Evolutionary conservation across 371 early-diverging fungal species (phyloP).

Genomic region (Apophysomyces ossiformis): DNA sequence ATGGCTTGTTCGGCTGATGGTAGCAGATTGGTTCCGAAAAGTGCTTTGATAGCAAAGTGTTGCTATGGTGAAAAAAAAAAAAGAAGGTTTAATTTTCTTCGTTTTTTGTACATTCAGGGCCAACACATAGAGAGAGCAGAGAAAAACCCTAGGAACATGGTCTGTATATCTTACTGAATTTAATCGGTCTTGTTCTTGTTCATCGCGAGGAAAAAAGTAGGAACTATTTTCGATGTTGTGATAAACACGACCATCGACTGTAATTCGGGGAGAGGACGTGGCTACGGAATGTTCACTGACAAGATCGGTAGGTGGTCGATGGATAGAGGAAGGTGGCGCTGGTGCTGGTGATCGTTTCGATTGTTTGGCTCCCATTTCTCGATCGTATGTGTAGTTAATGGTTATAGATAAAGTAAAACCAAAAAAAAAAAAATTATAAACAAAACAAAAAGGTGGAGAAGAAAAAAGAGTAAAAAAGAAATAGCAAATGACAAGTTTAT

Average conservation of each 20-base stretch:
- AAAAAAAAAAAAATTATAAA: background rate
- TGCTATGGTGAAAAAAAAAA: constrained; percentile 20
- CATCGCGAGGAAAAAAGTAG: constrained; percentile 52
- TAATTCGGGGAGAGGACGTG: constrained; percentile 5
- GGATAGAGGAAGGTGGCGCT: background rate
- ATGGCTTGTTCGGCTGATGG: constrained; percentile 21
- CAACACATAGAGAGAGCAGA: too few species aligned
- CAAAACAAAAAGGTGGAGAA: constrained; percentile 10
- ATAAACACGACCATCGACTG: constrained; percentile 45
- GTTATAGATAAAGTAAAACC: constrained; percentile 6
- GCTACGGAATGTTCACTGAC: constrained; percentile 1
- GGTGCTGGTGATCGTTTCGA: constrained; percentile 21
- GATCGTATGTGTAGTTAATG: constrained; percentile 12
- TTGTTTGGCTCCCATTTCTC: constrained; percentile 28
- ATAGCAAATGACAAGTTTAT: constrained; percentile 6
- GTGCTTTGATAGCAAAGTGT: constrained; percentile 43
- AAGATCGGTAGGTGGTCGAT: constrained; percentile 9
- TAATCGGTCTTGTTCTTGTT: constrained; percentile 53
- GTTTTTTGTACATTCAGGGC: background rate
- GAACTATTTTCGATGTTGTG: constrained; percentile 37
- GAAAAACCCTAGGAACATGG: background rate
- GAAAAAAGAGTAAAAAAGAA: constrained; percentile 19
- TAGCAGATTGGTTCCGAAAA: constrained; percentile 34
- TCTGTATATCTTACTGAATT: constrained; percentile 36
- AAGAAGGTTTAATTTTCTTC: background rate